These are phyloP conservation scores for Botrytis sinoallii DNA, from an alignment of 2,329 filamentous ascomycete genomes.

Conservation along the genomic window DNA sequence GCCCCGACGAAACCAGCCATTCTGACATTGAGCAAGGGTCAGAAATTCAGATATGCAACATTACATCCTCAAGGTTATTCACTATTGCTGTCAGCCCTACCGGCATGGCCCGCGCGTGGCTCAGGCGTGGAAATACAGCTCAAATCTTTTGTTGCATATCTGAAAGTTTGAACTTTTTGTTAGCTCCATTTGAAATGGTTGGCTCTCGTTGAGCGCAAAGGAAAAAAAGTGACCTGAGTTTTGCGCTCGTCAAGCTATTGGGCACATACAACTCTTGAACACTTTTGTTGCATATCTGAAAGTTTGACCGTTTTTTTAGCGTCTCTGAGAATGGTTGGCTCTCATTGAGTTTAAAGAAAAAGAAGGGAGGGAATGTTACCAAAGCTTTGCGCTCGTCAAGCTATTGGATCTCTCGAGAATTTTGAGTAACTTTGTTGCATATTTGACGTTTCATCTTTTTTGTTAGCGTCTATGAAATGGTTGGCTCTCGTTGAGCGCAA, in stretches of 20 bases:
- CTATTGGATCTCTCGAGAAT: not conserved
- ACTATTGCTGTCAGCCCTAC: not conserved
- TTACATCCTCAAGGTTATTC: not conserved
- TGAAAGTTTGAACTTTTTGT: not conserved
- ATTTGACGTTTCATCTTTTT: not conserved
- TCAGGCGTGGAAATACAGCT: not conserved
- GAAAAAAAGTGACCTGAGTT: too few relatives aligned
- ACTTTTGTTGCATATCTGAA: not conserved
- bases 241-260: not conserved
- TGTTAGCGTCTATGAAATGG: not conserved
- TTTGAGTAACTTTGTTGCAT: not conserved
- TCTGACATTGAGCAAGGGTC: not conserved
- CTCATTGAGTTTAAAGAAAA: not conserved
- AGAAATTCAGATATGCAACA: not conserved
- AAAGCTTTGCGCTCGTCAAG: not conserved
- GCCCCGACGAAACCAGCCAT: not conserved
- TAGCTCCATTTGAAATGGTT: too few relatives aligned
- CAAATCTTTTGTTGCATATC: not conserved
- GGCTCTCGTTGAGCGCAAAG: too few relatives aligned
- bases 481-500: not conserved
- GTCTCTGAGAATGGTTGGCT: not conserved
- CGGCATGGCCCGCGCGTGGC: not conserved
- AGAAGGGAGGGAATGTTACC: not conserved
- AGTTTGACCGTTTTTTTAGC: not conserved
- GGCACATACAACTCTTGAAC: not conserved